phyloP scores from a whole-genome alignment of 345 rosid genomes.

The Salix brachista region DNA sequence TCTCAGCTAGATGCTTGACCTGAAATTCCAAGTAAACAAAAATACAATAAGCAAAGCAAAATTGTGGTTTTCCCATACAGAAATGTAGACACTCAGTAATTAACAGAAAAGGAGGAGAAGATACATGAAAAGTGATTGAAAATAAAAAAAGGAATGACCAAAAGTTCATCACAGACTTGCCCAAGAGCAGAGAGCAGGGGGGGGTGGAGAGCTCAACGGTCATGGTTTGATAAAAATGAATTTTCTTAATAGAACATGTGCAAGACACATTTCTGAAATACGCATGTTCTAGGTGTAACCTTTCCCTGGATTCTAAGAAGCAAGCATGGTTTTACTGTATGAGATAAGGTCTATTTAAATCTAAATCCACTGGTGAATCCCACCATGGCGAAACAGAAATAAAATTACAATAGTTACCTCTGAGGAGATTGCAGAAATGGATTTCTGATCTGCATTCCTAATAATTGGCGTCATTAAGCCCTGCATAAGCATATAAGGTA shows the following conservation, averaged over 20 bases:
- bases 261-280: no score
- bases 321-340: neutral
- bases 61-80: neutral
- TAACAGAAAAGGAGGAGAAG: neutral
- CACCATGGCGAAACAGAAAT: no score
- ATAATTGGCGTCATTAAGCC: slow-evolving; percentile 96
- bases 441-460: slow-evolving; percentile 89
- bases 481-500: slow-evolving; percentile 41
- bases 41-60: neutral
- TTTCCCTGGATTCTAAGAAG: neutral
- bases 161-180: neutral
- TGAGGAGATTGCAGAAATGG: slow-evolving; percentile 70
- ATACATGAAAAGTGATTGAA: neutral
- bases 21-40: slow-evolving; percentile 22
- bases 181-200: no score
- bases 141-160: neutral
- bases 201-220: no score
- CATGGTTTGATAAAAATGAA: no score
- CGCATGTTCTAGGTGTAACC: no score
- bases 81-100: neutral
- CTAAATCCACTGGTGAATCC: no score
- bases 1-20: slow-evolving; percentile 94
- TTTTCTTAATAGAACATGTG: no score
- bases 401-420: slow-evolving; percentile 47
- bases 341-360: neutral